A percentile compares a stretch with the other conserved stretches of the same genome.
Conservation (phyloP, 345 rosid genomes). For the Cardamine resedifolia region DNA sequence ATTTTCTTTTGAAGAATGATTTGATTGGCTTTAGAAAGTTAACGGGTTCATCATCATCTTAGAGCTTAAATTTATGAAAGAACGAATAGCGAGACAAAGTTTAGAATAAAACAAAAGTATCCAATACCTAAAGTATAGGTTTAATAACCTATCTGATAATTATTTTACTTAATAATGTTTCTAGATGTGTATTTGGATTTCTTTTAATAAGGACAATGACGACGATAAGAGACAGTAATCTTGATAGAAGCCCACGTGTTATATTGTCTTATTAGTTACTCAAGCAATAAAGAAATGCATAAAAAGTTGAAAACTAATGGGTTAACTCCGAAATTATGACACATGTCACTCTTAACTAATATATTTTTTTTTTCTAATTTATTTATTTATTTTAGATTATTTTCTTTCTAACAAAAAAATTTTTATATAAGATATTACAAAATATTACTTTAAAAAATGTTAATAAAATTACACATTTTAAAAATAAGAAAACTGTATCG, state of each 20-base stretch:
- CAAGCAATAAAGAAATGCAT: background rate
- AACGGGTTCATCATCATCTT: constrained; percentile 1
- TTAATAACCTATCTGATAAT: constrained; percentile 5
- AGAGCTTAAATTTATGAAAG: constrained; percentile 18
- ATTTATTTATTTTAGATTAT: no score
- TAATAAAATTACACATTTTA: no score
- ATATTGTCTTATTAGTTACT: constrained; percentile 22
- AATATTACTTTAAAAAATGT: no score
- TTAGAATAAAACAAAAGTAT: constrained; percentile 28
- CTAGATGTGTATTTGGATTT: background rate
- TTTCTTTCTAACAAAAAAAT: no score
- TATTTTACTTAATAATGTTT: constrained; percentile 9
- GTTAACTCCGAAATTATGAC: no score
- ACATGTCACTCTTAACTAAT: no score
- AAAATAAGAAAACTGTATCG: no score
- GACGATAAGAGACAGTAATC: constrained; percentile 19
- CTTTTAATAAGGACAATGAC: constrained; percentile 1
- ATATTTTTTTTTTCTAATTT: no score
- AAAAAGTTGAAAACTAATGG: background rate
- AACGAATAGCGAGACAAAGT: constrained; percentile 36
- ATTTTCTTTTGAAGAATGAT: background rate
- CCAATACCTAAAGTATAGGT: constrained; percentile 18
- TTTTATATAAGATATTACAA: no score
- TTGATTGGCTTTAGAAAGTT: constrained; percentile 26
- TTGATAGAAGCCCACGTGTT: constrained; percentile 29